Base-by-base conservation (phyloP, 2,329 filamentous ascomycete genomes). In the Fusarium temperatum region DNA sequence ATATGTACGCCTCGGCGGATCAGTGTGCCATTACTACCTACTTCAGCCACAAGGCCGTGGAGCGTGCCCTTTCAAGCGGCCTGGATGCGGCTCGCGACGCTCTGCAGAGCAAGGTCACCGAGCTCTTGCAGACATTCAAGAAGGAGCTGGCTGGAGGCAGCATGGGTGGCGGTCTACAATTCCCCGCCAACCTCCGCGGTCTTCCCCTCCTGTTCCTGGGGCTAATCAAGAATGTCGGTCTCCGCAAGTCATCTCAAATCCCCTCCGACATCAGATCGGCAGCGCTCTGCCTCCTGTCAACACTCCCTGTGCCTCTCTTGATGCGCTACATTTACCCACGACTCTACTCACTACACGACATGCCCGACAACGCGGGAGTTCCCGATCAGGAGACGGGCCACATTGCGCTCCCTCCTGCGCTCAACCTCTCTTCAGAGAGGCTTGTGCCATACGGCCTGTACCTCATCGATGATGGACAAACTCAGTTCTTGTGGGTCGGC, bases 21-120 rank as follows among this genome's bases (percentile, higher is more conserved):
- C 96, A 98, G 83, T 92, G 93, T 78, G 96, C 96, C 20, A 94
- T 99, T 77, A 93, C 95, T 7, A 93, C 94, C 18, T 98, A 96
- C 86, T 98, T 96, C 87, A 96, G 93, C 77, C 96, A 99, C 88
- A 98, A 98, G 86, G 96, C 96, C 22, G 96, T 98, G 7, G 96
- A 99, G 85, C 89, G 94, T 77, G 92, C 93, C 17, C 86, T 99
- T 44, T 92, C 94, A 77, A 94, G 90, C 78, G 95, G 96, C 44
- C 87, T 99, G 58, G 96, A 99, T 77, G 92, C 94, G 54, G 96
- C 96, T 57, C 89, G 96, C 47, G 96, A 99, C 82, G 93, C 94
- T 53, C 87, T 98, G 48, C 95, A 98, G 82, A 90, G 92, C 75
- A 99, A 99, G 88, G 87, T 98, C 47, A 93, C 95, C 35, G 96